phyloP scores from a whole-genome alignment of 2,329 filamentous ascomycete genomes.

The Cladobotryum protrusum region DNA sequence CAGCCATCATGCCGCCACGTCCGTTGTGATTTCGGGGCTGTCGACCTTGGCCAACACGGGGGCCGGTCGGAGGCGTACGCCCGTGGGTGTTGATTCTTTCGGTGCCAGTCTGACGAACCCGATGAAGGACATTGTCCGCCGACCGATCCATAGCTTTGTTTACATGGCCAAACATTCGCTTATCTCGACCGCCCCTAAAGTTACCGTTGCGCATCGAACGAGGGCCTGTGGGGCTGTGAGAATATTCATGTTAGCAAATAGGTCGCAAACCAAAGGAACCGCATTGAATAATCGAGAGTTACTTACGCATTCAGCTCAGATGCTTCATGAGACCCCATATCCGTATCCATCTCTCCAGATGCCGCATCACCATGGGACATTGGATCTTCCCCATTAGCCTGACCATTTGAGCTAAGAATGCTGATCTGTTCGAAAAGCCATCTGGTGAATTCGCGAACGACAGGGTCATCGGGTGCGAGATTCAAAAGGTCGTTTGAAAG shows the following conservation, averaged over 20 bases:
- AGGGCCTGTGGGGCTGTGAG: conserved; percentile 76
- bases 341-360: conserved; percentile 54
- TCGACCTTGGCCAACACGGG: conserved; percentile 49
- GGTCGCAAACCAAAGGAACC: not conserved
- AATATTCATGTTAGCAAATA: not conserved
- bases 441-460: conserved; percentile 73
- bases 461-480: conserved; percentile 74
- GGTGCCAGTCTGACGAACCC: conserved; percentile 65
- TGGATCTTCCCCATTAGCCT: conserved; percentile 23
- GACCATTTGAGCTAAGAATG: conserved; percentile 50
- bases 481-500: conserved; percentile 81
- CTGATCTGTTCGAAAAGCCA: conserved; percentile 94
- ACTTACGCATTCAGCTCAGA: conserved; percentile 55
- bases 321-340: conserved; percentile 59
- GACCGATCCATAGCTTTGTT: conserved; percentile 75
- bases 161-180: conserved; percentile 79
- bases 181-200: conserved; percentile 57
- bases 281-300: not conserved
- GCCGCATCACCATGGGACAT: conserved; percentile 27
- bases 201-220: conserved; percentile 84
- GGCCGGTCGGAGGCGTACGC: conserved; percentile 66
- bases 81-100: conserved; percentile 77
- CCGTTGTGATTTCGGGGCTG: conserved; percentile 47
- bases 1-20: conserved; percentile 32
- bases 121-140: conserved; percentile 70